Evolutionary conservation across 1,139 yeast species (phyloP), one percentile per base, ranked within the genome.

Genomic region (Lodderomyces margitis): DNA sequence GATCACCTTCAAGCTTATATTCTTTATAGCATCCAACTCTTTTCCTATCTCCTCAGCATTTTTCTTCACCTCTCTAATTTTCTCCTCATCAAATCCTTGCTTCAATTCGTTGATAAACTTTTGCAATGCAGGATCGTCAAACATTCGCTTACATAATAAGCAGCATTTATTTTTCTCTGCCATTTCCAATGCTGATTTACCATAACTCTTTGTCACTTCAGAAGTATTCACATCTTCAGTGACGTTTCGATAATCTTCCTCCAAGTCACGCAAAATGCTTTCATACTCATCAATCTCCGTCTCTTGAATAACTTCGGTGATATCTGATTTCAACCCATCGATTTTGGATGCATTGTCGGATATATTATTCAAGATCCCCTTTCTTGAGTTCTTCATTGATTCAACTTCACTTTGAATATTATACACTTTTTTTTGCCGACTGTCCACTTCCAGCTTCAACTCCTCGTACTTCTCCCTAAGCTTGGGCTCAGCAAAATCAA

Each of bases 171-270:
- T 72, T 5, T 57, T 58, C 36, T 78, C 66, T 0, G 92, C 89
- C 40, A 80, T 62, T 36, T 78, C 76, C 14, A 84, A 59, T 0
- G 95, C 94, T 36, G 68, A 79, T 23, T 72, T 59, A 50, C 85
- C 83, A 57, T 82, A 85, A 39, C 76, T 78, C 34, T 77, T 68
- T 1, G 89, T 81, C 1, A 86, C 83, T 42, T 80, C 81, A 24
- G 75, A 76, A 47, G 85, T 78, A 51, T 83, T 84, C 21, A 78
- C 59, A 42, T 83, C 81, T 49, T 81, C 84, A 30, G 79, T 61
- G 0, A 86, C 79, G 20, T 72, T 73, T 40, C 75, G 71, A 49
- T 78, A 78, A 39, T 83, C 83, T 12, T 70, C 74, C 52, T 85
- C 89, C 20, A 82, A 67, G 17, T 78, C 83, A n/a, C 59, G 58